Conservation (phyloP, 148 eudicot species). For the Nepenthes gracilis region DNA sequence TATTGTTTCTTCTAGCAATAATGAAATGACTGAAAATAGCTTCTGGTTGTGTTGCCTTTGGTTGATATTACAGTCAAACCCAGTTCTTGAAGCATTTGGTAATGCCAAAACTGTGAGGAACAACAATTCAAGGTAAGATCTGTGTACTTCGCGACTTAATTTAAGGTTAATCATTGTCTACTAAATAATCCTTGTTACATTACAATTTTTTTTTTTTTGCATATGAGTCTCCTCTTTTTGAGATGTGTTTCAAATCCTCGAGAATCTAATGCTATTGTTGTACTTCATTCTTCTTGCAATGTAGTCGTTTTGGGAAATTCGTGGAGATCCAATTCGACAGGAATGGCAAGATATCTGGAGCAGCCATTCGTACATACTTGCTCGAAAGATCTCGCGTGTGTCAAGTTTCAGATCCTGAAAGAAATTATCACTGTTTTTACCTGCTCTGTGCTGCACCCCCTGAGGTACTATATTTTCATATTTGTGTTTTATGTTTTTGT, state of each 20-base stretch:
- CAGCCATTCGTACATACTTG: constrained; percentile 87
- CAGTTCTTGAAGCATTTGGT: constrained; percentile 98
- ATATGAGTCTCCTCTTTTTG: too few species aligned
- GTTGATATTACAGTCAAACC: constrained; percentile 61
- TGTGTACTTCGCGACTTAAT: background rate
- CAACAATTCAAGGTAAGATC: constrained; percentile 83
- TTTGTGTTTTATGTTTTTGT: background rate
- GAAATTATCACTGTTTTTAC: constrained; percentile 96
- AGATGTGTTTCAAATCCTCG: background rate
- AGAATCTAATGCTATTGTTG: constrained; percentile 9
- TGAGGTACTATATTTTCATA: constrained; percentile 44
- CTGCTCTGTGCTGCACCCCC: constrained; percentile 85
- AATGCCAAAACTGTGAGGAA: constrained; percentile 96
- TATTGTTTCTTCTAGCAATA: constrained; percentile 1
- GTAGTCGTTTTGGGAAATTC: constrained; percentile 96
- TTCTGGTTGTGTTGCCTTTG: constrained; percentile 4
- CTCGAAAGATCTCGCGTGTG: constrained; percentile 98
- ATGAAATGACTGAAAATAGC: background rate
- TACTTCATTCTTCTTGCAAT: constrained; percentile 7
- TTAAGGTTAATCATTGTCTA: background rate
- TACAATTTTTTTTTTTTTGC: too few species aligned
- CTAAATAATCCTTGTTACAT: background rate
- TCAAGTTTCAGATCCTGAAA: constrained; percentile 91
- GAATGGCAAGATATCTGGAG: constrained; percentile 90
- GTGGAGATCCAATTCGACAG: constrained; percentile 97